These are phyloP conservation scores for Penicillium hesseltinei DNA, from an alignment of 2,329 filamentous ascomycete genomes.

Conservation along the genomic window DNA sequence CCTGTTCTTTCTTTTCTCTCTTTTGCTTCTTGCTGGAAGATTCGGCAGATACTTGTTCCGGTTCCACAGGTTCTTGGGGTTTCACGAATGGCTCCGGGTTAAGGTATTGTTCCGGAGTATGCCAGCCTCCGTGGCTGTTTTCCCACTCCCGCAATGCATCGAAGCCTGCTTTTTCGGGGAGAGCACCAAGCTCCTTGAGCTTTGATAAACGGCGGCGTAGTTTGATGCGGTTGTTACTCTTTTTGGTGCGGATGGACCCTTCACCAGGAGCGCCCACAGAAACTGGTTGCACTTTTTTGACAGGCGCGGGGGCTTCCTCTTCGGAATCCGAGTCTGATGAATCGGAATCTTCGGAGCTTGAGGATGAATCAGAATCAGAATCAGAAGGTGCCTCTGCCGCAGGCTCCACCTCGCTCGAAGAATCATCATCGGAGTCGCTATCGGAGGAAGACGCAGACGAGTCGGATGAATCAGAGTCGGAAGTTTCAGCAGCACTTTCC, in stretches of 20 bases:
- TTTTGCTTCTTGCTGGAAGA: constrained; percentile 19
- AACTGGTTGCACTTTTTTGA: constrained; percentile 6
- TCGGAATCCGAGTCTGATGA: constrained; percentile 31
- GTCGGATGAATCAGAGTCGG: constrained; percentile 9
- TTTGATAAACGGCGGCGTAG: constrained; percentile 50
- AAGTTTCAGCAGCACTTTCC: constrained; percentile 10
- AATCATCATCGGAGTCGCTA: constrained; percentile 20
- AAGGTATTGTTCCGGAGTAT: constrained; percentile 18
- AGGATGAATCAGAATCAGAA: constrained; percentile 17
- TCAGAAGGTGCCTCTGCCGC: not conserved
- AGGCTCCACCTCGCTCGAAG: constrained; percentile 22
- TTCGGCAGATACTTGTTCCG: not conserved
- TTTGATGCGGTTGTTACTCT: constrained; percentile 56
- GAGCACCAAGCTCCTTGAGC: constrained; percentile 54
- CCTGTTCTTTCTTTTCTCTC: constrained; percentile 23
- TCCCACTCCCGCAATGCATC: constrained; percentile 47
- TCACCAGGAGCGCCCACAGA: constrained; percentile 45
- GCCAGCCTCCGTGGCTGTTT: constrained; percentile 24
- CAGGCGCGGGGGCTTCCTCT: constrained; percentile 21
- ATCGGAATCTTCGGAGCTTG: constrained; percentile 37
- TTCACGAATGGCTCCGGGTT: not conserved
- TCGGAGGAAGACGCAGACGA: constrained; percentile 13
- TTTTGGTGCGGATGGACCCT: constrained; percentile 53
- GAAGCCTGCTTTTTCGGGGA: constrained; percentile 53
- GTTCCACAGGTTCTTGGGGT: not conserved